These are phyloP conservation scores for Pichia sp. DNA, from an alignment of 1,139 yeast genomes.

Conservation along the genomic window DNA sequence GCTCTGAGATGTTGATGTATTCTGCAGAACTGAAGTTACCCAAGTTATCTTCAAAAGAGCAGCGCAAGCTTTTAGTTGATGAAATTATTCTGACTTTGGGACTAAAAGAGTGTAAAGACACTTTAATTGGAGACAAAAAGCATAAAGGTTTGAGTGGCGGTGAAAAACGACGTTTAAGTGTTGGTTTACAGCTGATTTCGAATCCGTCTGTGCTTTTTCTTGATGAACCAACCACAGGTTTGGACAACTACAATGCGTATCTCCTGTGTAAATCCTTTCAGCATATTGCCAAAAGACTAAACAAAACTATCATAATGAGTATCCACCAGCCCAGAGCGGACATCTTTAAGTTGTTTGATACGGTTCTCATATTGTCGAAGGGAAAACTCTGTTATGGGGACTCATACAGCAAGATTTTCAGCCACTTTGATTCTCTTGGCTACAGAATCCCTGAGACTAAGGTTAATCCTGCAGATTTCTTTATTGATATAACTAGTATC, in stretches of 20 bases:
- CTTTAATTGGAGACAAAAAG: slow-evolving; percentile 49
- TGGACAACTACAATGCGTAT: slow-evolving; percentile 75
- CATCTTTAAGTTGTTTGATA: slow-evolving; percentile 67
- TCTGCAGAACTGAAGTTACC: slow-evolving; percentile 69
- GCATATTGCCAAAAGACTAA: slow-evolving; percentile 48
- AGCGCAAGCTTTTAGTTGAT: slow-evolving; percentile 45
- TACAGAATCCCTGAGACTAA: slow-evolving; percentile 40
- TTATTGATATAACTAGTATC: slow-evolving; percentile 67
- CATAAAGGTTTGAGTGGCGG: slow-evolving; percentile 84
- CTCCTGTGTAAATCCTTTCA: slow-evolving; percentile 61
- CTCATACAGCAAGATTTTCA: slow-evolving; percentile 18
- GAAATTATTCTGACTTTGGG: slow-evolving; percentile 63
- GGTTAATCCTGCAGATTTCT: slow-evolving; percentile 58
- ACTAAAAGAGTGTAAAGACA: slow-evolving; percentile 57
- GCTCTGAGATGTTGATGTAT: slow-evolving; percentile 61
- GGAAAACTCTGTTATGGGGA: slow-evolving; percentile 38
- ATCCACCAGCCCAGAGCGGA: slow-evolving; percentile 87
- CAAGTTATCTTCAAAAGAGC: slow-evolving; percentile 39
- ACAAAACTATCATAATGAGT: slow-evolving; percentile 69
- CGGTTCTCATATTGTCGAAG: slow-evolving; percentile 62
- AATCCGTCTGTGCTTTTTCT: slow-evolving; percentile 73
- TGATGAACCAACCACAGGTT: slow-evolving; percentile 88
- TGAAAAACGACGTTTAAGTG: slow-evolving; percentile 71
- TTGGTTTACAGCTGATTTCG: slow-evolving; percentile 72
- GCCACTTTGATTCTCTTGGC: slow-evolving; percentile 51